Conservation (phyloP, 192 early-diverging fungal genomes). For the Diversispora eburnea region DNA sequence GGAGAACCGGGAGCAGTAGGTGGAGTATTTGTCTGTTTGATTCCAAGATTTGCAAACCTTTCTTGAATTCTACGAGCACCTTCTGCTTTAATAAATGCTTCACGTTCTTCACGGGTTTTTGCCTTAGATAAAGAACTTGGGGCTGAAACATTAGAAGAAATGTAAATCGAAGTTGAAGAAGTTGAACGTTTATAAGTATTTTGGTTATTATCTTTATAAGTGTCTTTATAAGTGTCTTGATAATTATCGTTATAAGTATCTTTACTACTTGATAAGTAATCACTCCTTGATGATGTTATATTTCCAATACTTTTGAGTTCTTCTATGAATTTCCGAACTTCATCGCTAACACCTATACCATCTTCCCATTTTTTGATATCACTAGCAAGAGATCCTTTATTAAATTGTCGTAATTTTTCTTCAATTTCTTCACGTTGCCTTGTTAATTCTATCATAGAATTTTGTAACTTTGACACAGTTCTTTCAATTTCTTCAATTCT, state of each 20-base stretch:
- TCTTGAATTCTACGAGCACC: conserved; percentile 49
- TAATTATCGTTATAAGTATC: not conserved
- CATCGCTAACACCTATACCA: conserved; percentile 45
- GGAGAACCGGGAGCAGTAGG: conserved; percentile 26
- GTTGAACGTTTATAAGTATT: conserved; percentile 20
- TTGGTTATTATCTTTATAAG: conserved; percentile 3
- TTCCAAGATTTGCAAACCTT: conserved; percentile 38
- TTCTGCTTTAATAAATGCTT: conserved; percentile 48
- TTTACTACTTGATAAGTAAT: too few relatives aligned
- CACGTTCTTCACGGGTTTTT: conserved; percentile 47
- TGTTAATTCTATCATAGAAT: conserved; percentile 31
- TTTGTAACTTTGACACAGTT: conserved; percentile 41
- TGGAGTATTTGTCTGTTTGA: conserved; percentile 23
- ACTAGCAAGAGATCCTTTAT: conserved; percentile 1
- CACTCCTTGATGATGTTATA: not conserved
- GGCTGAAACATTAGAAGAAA: conserved; percentile 28
- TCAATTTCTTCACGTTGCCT: conserved; percentile 38
- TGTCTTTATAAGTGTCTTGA: not conserved
- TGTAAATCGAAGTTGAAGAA: conserved; percentile 19
- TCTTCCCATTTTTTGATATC: conserved; percentile 44
- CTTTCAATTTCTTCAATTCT: conserved; percentile 42
- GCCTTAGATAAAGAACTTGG: conserved; percentile 27
- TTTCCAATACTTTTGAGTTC: conserved; percentile 32
- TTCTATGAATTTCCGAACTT: conserved; percentile 43
- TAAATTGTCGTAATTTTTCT: conserved; percentile 31